These are phyloP conservation scores for Choiromyces venosus DNA, from an alignment of 495 filamentous ascomycete species.

Conservation along the genomic window DNA sequence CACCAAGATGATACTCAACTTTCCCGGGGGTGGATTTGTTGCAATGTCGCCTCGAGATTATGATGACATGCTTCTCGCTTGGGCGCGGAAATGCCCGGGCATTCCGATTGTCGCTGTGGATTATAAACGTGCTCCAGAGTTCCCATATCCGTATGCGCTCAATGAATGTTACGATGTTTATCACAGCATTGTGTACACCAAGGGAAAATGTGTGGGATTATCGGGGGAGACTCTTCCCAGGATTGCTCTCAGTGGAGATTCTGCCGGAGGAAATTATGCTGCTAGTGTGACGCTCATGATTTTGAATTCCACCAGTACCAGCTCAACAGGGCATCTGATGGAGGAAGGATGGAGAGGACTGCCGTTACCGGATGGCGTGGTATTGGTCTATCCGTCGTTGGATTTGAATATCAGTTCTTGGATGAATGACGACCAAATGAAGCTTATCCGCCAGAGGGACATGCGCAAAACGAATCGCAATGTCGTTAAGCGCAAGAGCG, in stretches of 20 bases:
- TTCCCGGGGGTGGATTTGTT: constrained; percentile 92
- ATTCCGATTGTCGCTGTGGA: constrained; percentile 84
- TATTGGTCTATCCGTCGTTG: constrained; percentile 81
- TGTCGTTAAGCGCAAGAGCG: constrained; percentile 71
- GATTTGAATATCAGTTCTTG: constrained; percentile 98
- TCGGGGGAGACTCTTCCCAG: constrained; percentile 65
- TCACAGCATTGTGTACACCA: constrained; percentile 65
- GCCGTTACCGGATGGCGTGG: constrained; percentile 70
- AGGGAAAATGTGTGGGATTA: constrained; percentile 75
- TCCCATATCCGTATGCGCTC: constrained; percentile 88
- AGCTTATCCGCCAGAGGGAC: constrained; percentile 77
- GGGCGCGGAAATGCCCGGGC: constrained; percentile 74
- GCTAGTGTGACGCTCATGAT: constrained; percentile 80
- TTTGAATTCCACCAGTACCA: constrained; percentile 57
- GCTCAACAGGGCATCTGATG: constrained; percentile 52
- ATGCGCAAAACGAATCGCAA: constrained; percentile 68
- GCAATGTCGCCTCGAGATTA: constrained; percentile 88
- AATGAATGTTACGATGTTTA: constrained; percentile 98
- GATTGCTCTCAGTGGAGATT: constrained; percentile 81
- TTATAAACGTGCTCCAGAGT: constrained; percentile 91
- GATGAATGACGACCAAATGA: constrained; percentile 98
- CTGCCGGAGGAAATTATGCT: constrained; percentile 86
- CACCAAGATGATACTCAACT: constrained; percentile 75
- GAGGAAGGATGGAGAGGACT: constrained; percentile 46
- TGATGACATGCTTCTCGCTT: constrained; percentile 85